Percentiles rank a stretch among this genome's conserved stretches.
Conservation (phyloP, 805 yeast genomes). For the Starmerella etchellsii region DNA sequence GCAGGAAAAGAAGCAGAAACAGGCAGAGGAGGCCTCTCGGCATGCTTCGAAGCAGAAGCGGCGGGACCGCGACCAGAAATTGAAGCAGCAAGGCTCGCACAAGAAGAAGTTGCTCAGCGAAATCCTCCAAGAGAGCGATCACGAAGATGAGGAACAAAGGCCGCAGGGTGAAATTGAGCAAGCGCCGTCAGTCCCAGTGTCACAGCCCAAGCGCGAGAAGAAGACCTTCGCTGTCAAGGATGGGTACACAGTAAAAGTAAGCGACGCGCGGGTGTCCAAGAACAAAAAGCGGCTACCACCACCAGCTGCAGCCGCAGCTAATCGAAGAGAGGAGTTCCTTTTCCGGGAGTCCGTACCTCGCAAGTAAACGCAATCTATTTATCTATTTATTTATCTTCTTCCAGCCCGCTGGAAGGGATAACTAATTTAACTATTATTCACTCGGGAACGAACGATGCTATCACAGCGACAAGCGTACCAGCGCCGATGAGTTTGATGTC, state of each 20-base stretch:
- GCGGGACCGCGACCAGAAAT: slow-evolving; percentile 20
- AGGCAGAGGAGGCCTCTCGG: slow-evolving; percentile 9
- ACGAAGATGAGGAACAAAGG: slow-evolving; percentile 8
- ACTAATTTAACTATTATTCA: background rate
- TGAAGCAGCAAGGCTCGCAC: slow-evolving; percentile 18
- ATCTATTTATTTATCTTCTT: too few relatives aligned
- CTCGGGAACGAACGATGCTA: slow-evolving; percentile 18
- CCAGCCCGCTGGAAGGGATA: too few relatives aligned
- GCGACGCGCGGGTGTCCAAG: slow-evolving; percentile 8
- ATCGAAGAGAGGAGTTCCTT: slow-evolving; percentile 22
- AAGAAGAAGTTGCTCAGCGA: slow-evolving; percentile 21
- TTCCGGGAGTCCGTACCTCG: slow-evolving; percentile 18
- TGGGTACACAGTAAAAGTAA: slow-evolving; percentile 22
- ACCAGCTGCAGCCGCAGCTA: slow-evolving; percentile 10
- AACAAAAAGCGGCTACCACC: slow-evolving; percentile 23
- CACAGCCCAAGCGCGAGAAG: slow-evolving; percentile 1
- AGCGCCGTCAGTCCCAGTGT: background rate
- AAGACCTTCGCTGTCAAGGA: slow-evolving; percentile 16
- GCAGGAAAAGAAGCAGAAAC: slow-evolving; percentile 8
- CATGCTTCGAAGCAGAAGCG: slow-evolving; percentile 21
- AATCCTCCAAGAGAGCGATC: slow-evolving; percentile 16
- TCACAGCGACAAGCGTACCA: slow-evolving; percentile 17
- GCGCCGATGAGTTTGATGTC: slow-evolving; percentile 6
- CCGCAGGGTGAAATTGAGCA: background rate
- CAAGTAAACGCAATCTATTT: slow-evolving; percentile 1